Percentiles rank a stretch among this genome's conserved stretches.
phyloP scores from a whole-genome alignment of 73 alveolate genomes.

The Breviolum minutum region DNA sequence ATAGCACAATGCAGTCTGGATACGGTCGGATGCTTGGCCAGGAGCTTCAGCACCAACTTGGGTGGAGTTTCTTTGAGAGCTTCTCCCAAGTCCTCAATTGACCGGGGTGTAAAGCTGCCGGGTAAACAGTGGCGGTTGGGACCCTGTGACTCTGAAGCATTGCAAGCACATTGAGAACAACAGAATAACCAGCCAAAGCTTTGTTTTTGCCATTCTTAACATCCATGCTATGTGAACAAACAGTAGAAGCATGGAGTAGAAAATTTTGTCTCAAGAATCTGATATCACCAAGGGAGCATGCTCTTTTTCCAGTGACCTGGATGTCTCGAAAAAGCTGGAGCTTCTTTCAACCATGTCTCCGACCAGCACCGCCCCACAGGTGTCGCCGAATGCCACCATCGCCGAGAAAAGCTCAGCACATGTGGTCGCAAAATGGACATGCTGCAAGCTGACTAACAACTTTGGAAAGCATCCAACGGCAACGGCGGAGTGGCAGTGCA shows the following conservation, averaged over 20 bases:
- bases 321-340: no score
- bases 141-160: no score
- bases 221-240: no score
- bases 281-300: no score
- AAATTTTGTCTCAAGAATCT: no score
- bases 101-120: background rate
- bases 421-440: background rate
- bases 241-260: no score
- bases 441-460: background rate
- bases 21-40: background rate
- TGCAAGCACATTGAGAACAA: no score
- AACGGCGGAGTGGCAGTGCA: background rate
- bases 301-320: no score
- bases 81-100: conserved; percentile 5
- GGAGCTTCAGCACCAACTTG: background rate
- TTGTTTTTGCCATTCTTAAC: no score
- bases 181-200: no score
- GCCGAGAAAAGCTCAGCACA: background rate
- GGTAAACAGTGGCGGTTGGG: background rate
- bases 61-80: conserved; percentile 39
- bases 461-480: background rate
- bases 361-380: background rate
- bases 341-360: background rate
- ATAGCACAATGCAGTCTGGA: background rate
- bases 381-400: background rate